These are phyloP conservation scores for Insectozyma bohioensis DNA, from an alignment of 1,139 yeast species.

Conservation along the genomic window DNA sequence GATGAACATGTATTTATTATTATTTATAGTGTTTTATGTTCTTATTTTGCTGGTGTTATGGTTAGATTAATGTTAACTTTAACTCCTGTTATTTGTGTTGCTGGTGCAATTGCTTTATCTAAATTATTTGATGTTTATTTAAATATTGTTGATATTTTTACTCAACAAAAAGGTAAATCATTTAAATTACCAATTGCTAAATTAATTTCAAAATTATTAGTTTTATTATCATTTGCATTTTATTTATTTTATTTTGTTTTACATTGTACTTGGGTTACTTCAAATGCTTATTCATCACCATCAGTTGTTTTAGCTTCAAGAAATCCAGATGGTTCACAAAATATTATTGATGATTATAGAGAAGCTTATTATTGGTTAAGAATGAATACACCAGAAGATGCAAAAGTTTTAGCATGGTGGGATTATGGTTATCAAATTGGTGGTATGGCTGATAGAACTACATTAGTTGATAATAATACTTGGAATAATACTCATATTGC, in stretches of 20 bases:
- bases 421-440: constrained; percentile 99
- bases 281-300: constrained; percentile 94
- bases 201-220: constrained; percentile 57
- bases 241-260: constrained; percentile 81
- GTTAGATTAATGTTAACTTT: constrained; percentile 95
- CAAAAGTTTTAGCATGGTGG: constrained; percentile 99
- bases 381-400: constrained; percentile 96
- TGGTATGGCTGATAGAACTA: constrained; percentile 99
- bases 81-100: constrained; percentile 93
- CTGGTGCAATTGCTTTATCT: constrained; percentile 84
- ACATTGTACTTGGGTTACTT: constrained; percentile 98
- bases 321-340: constrained; percentile 81
- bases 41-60: constrained; percentile 99
- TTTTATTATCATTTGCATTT: constrained; percentile 66
- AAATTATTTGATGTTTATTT: constrained; percentile 81
- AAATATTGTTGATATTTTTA: constrained; percentile 55
- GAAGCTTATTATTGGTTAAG: constrained; percentile 99
- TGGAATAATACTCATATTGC: constrained; percentile 99
- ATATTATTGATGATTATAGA: constrained; percentile 92
- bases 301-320: constrained; percentile 91
- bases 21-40: constrained; percentile 86
- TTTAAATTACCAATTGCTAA: constrained; percentile 32
- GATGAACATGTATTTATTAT: constrained; percentile 93
- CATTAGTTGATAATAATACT: constrained; percentile 96
- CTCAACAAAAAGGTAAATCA: constrained; percentile 14